Evolutionary conservation across 1,284 basidiomycete species (phyloP).

Genomic region (Vanrija sp.): DNA sequence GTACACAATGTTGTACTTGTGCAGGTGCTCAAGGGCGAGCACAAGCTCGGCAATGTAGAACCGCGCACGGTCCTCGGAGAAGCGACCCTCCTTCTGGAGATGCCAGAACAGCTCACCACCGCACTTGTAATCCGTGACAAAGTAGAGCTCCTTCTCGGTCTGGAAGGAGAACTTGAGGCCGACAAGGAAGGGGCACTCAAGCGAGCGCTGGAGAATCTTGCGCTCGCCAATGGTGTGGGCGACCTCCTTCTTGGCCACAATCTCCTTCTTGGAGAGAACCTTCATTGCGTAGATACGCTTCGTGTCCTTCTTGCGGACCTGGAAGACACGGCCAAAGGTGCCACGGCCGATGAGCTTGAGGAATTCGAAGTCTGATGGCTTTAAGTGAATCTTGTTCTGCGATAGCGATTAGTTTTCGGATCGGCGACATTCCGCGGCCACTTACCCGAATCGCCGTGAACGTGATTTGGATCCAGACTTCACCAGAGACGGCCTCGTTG

Average conservation of each 20-base stretch:
- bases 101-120: slow-evolving; percentile 99
- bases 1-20: slow-evolving; percentile 97
- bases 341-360: slow-evolving; percentile 97
- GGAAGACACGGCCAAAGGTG: slow-evolving; percentile 98
- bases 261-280: slow-evolving; percentile 96
- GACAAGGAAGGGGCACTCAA: slow-evolving; percentile 95
- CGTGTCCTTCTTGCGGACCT: slow-evolving; percentile 96
- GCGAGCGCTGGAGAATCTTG: slow-evolving; percentile 91
- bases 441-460: slow-evolving; percentile 85
- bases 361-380: slow-evolving; percentile 94
- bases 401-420: not conserved
- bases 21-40: slow-evolving; percentile 88
- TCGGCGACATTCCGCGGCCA: slow-evolving; percentile 14
- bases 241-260: slow-evolving; percentile 98
- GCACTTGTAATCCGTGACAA: slow-evolving; percentile 98
- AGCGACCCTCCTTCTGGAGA: slow-evolving; percentile 88
- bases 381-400: slow-evolving; percentile 74
- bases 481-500: slow-evolving; percentile 77
- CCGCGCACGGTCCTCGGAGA: slow-evolving; percentile 83
- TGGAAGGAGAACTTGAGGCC: slow-evolving; percentile 99
- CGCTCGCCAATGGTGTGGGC: slow-evolving; percentile 99
- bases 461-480: slow-evolving; percentile 90
- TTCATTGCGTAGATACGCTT: slow-evolving; percentile 99
- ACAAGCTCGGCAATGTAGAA: slow-evolving; percentile 96
- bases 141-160: slow-evolving; percentile 89